Percentiles rank a stretch among this genome's conserved stretches.
phyloP scores from a whole-genome alignment of 352 stramenopile species.

The Globisporangium acanthophoron region DNA sequence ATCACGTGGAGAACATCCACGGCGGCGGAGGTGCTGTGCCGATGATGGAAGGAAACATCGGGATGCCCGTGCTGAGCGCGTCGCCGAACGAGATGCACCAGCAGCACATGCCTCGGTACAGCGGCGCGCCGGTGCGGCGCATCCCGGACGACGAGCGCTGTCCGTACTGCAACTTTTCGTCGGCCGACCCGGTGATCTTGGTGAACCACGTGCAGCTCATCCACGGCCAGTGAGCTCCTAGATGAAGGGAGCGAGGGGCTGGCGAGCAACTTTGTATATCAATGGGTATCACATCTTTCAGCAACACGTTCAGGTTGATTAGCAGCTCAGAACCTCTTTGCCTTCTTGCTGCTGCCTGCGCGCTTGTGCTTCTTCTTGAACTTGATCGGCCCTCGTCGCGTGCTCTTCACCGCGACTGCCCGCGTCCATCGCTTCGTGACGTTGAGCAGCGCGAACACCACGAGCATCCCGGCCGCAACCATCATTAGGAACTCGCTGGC shows the following conservation, averaged over 20 bases:
- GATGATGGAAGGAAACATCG: slow-evolving; percentile 13
- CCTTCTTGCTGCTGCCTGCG: slow-evolving; percentile 5
- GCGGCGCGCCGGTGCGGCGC: not conserved
- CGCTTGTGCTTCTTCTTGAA: slow-evolving; percentile 5
- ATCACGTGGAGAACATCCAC: slow-evolving; percentile 55
- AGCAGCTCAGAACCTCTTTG: not conserved
- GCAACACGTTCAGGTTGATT: no score
- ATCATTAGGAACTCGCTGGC: not conserved
- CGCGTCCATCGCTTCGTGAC: slow-evolving; percentile 13
- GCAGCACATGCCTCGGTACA: slow-evolving; percentile 1
- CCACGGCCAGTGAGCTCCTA: slow-evolving; percentile 20
- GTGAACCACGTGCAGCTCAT: slow-evolving; percentile 78
- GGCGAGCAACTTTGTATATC: not conserved
- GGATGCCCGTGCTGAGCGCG: slow-evolving; percentile 10
- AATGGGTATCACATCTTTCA: not conserved
- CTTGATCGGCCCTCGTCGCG: slow-evolving; percentile 7
- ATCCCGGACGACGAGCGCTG: slow-evolving; percentile 39
- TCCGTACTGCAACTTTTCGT: slow-evolving; percentile 56
- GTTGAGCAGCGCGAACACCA: slow-evolving; percentile 9
- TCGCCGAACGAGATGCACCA: slow-evolving; percentile 1
- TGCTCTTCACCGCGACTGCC: slow-evolving; percentile 11
- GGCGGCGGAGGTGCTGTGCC: slow-evolving; percentile 13
- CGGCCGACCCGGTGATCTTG: slow-evolving; percentile 51
- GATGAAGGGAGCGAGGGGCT: no score
- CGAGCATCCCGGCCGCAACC: not conserved